Evolutionary conservation across 768 basidiomycete species (phyloP), one percentile per base, ranked within the genome.

Genomic region (Naganishia randhawae): DNA sequence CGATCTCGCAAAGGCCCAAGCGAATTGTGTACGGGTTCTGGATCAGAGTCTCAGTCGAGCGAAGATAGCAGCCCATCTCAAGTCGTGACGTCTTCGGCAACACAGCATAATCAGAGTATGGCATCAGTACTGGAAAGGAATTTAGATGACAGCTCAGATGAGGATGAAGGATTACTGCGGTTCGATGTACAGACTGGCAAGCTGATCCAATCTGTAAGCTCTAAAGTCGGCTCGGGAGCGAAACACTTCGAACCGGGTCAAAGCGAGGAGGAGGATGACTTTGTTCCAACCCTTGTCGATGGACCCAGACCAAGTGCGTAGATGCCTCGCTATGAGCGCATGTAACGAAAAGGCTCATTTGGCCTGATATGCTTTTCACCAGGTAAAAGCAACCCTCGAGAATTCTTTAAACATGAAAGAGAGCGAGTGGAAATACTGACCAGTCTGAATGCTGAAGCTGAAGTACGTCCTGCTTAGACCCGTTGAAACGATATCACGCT

Each of bases 181-280:
- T 61, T 61, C 39, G 57, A 61, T 33, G 50, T 45, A 13, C 33
- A 32, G 14, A 32, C 31, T 32, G 66, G 66, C 17, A 54, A 45
- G 31, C 37, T 66, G 17, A 51, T 57, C 54, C 19, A 41, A 14
- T 22, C 50, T 3, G 19, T 32, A 5, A 29, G 11, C 1, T 17
- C 41, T 11, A 41, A 42, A 10, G 32, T 3, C 3, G 52, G 22
- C n/a, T 19, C 5, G 22, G 22, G 6, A 3, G 50, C 29, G 1
- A 50, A 33, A 25, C 25, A 22, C 37, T 54, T 41, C 1, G 41
- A 42, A 33, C 50, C 37, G 2, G 66, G 66, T 27, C 53, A 67
- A 41, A 55, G 53, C n/a, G 66, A 67, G 9, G 66, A 67, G 19
- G 66, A 66, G n/a, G 33, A 57, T 19, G 66, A 54, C 8, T 42